A percentile compares a stretch with the other conserved stretches of the same genome.
These are phyloP conservation scores for Tetrastigma voinierianum DNA, from an alignment of 164 flowering plant genomes.

Conservation along the genomic window DNA sequence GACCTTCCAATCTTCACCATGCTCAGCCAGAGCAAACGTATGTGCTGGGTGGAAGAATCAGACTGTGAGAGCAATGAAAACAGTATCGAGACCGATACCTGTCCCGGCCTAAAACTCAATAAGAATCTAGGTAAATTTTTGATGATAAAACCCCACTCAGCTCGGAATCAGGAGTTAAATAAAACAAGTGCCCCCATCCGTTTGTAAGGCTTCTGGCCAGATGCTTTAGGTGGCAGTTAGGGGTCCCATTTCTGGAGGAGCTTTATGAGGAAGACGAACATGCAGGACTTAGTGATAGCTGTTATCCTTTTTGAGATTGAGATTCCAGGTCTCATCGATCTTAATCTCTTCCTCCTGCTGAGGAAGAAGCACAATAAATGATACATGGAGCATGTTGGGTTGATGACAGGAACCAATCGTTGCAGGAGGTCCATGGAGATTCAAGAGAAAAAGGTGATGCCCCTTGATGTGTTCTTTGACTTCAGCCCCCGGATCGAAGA, in stretches of 20 bases:
- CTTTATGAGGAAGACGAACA: constrained; percentile 19
- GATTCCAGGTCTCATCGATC: constrained; percentile 49
- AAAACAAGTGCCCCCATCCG: constrained; percentile 69
- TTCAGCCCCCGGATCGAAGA: constrained; percentile 14
- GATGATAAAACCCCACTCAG: constrained; percentile 20
- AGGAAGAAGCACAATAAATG: constrained; percentile 45
- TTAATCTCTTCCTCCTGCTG: constrained; percentile 66
- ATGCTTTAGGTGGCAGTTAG: constrained; percentile 81
- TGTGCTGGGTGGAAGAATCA: constrained; percentile 37
- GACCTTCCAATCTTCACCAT: constrained; percentile 49
- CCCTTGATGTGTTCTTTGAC: constrained; percentile 16
- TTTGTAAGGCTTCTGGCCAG: constrained; percentile 58
- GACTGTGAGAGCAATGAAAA: constrained; percentile 44
- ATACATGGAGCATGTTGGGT: constrained; percentile 11
- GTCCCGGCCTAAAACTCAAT: constrained; percentile 18
- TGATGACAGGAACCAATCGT: too few relatives aligned
- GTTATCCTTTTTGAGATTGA: too few relatives aligned
- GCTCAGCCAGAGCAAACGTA: too few relatives aligned
- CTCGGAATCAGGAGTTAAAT: too few relatives aligned
- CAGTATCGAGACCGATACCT: constrained; percentile 33
- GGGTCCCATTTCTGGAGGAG: constrained; percentile 57
- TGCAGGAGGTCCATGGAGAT: constrained; percentile 19
- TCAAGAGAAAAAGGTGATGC: constrained; percentile 36
- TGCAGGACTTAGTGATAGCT: constrained; percentile 25
- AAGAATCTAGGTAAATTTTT: constrained; percentile 19